phyloP scores from a whole-genome alignment of 371 early-diverging fungal genomes.

The Blastocladiella emersonii region DNA sequence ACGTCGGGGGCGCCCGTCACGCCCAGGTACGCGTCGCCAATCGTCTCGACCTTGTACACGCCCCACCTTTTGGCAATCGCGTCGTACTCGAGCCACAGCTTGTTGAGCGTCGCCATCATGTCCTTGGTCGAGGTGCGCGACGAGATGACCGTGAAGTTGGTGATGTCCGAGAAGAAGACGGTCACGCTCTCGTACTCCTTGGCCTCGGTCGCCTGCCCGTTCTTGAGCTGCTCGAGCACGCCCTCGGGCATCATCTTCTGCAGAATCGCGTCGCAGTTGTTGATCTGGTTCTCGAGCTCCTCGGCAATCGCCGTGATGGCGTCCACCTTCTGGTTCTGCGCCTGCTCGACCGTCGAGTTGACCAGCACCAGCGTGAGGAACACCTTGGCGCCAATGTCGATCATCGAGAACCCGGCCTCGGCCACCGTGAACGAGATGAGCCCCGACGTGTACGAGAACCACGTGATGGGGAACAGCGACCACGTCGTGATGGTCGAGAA shows the following conservation, averaged over 20 bases:
- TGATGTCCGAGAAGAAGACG: conserved; percentile 24
- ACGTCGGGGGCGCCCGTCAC: conserved; percentile 20
- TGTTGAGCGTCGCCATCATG: conserved; percentile 20
- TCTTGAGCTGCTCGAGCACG: conserved; percentile 20
- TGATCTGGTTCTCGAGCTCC: conserved; percentile 16
- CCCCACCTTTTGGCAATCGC: conserved; percentile 21
- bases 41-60: conserved; percentile 31
- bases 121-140: conserved; percentile 17
- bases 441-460: conserved; percentile 9
- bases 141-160: conserved; percentile 17
- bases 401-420: conserved; percentile 10
- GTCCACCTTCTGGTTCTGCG: conserved; percentile 13
- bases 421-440: conserved; percentile 10
- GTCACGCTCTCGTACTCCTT: conserved; percentile 20
- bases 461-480: conserved; percentile 14
- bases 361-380: conserved; percentile 16
- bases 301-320: conserved; percentile 13
- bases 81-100: conserved; percentile 24
- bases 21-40: conserved; percentile 24
- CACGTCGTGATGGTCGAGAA: conserved; percentile 14
- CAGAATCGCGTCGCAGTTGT: conserved; percentile 17
- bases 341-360: conserved; percentile 13
- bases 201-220: conserved; percentile 18
- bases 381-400: conserved; percentile 19
- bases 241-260: conserved; percentile 18